phyloP scores from a whole-genome alignment of 1,284 basidiomycete species.

The Rhodofomes roseus region DNA sequence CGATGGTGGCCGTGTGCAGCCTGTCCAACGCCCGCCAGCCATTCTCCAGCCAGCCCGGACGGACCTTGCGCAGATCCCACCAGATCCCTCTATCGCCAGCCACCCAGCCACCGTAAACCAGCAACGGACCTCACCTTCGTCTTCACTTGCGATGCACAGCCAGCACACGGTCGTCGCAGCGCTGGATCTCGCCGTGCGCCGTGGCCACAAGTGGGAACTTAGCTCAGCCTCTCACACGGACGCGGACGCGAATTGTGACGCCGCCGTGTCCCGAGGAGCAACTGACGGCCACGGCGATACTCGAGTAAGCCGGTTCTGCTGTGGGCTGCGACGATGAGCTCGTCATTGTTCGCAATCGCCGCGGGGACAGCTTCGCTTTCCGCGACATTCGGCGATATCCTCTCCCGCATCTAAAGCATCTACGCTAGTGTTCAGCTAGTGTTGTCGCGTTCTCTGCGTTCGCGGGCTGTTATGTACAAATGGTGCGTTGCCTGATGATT shows the following conservation, averaged over 20 bases:
- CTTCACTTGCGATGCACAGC: not conserved
- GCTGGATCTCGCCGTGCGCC: not conserved
- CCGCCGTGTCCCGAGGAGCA: not conserved
- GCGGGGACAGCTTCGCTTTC: not conserved
- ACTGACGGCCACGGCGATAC: not conserved
- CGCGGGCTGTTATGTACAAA: no score
- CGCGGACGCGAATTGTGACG: not conserved
- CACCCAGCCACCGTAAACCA: not conserved
- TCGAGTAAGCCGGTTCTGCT: not conserved
- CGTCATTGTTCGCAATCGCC: not conserved
- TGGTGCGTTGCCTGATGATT: no score
- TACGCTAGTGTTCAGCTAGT: no score
- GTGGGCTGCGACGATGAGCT: not conserved
- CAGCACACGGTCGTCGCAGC: not conserved
- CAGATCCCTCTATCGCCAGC: not conserved
- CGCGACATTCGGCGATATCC: not conserved
- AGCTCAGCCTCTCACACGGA: conserved; percentile 1
- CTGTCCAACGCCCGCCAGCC: not conserved
- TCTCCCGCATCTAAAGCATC: no score
- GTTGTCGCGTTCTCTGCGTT: no score
- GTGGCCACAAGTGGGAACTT: not conserved
- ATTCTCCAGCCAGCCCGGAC: not conserved
- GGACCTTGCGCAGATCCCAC: not conserved
- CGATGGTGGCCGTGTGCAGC: not conserved
- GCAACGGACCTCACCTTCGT: not conserved